Evolutionary conservation across 2,329 filamentous ascomycete species (phyloP), one percentile per base, ranked within the genome.

Genomic region (Myriosclerotinia curreyana): DNA sequence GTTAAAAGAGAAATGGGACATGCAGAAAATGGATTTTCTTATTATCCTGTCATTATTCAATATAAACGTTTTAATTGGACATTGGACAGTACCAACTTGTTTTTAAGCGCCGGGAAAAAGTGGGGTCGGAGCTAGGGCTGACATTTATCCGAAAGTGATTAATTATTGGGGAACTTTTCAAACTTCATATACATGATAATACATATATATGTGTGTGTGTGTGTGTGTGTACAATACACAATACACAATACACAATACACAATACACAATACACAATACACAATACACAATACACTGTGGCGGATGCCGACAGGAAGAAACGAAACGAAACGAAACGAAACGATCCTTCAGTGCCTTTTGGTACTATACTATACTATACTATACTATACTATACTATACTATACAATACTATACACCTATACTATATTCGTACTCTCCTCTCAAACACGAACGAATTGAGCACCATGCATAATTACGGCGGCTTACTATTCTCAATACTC

Each of bases 91-190:
- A n/a, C n/a, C n/a, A n/a, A n/a, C n/a, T n/a, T 14, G n/a, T 46
- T 56, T 40, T 22, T 56, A 56, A 56, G 54, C 54, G 54, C 54
- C 25, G 40, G 54, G 54, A 40, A 22, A 34, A 36, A 44, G n/a
- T 8, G 9, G 20, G 20, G 44, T n/a, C 9, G 12, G 5, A n/a
- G 20, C 42, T 46, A 46, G 42, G 42, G 42, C 42, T 46, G 20
- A 17, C 42, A 46, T n/a, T 46, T 46, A 46, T 46, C 42, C 42
- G 17, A n/a, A 46, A 46, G 42, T 46, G 42, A 17, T 14, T 48
- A n/a, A n/a, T n/a, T n/a, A n/a, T n/a, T n/a, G n/a, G n/a, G n/a
- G n/a, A n/a, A n/a, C n/a, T n/a, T n/a, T n/a, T n/a, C n/a, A n/a
- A n/a, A n/a, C n/a, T n/a, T n/a, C n/a, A n/a, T n/a, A n/a, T n/a